These are phyloP conservation scores for Monosporozyma siamensis DNA, from an alignment of 805 yeast genomes.

Conservation along the genomic window DNA sequence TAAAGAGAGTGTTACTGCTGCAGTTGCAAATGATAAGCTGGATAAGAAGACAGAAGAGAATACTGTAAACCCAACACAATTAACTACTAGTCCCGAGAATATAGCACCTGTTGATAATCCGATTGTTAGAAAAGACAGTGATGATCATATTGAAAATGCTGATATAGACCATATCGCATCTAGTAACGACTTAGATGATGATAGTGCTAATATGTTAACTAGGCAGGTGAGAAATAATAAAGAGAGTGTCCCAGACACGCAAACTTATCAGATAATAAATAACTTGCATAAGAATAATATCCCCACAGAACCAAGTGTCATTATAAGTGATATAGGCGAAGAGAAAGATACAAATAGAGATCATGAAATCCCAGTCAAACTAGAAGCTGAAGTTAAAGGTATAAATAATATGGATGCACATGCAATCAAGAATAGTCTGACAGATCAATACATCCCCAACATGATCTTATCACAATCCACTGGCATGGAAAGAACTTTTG, in stretches of 20 bases:
- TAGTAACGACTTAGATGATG: conserved; percentile 8
- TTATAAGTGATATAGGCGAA: too few relatives aligned
- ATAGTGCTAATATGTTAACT: conserved; percentile 13
- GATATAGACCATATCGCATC: conserved; percentile 11
- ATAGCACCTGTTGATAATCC: not conserved
- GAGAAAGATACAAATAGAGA: too few relatives aligned
- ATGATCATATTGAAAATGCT: conserved; percentile 17
- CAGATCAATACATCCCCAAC: conserved; percentile 31
- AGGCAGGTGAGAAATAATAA: conserved; percentile 13
- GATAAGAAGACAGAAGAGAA: too few relatives aligned
- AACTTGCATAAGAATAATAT: not conserved
- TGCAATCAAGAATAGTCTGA: conserved; percentile 9
- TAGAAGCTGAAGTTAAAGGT: too few relatives aligned
- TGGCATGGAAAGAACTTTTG: conserved; percentile 38
- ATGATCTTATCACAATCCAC: conserved; percentile 46
- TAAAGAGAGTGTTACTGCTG: too few relatives aligned
- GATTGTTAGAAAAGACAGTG: conserved; percentile 10
- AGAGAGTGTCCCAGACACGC: not conserved
- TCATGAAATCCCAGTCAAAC: too few relatives aligned
- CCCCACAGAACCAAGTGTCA: too few relatives aligned
- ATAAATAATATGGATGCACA: too few relatives aligned
- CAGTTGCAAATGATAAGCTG: too few relatives aligned
- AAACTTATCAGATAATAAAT: not conserved
- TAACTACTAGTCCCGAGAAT: too few relatives aligned
- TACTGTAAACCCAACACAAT: too few relatives aligned